Base-by-base conservation (phyloP, 2,329 filamentous ascomycete genomes). In the Trichophyton mentagrophytes region DNA sequence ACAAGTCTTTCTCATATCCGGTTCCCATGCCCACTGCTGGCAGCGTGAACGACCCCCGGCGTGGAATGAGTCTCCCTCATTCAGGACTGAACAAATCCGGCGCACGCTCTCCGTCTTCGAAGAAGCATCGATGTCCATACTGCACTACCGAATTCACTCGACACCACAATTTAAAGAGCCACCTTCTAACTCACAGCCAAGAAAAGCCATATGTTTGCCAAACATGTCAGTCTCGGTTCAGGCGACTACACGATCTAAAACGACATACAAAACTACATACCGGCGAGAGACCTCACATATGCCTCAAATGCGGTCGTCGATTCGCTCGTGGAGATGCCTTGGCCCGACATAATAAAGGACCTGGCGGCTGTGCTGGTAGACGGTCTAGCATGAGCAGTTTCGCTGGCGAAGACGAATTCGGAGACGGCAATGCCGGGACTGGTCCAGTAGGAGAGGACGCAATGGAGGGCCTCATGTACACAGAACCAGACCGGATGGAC, bases 161-260 rank as follows among this genome's bases (percentile, higher is more conserved):
- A 51, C 93, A 97, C 71, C 93, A 97, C 72, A 97, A 99, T 69
- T 82, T 97, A 30, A 99, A 97, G 77, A 96, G 90, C 67, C 93
- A 99, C 76, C 82, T 99, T 61, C 83, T 99, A 71, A 97, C 93
- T 0, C 93, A 97, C 74, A 96, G 91, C 69, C 92, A 99, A 78
- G 93, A 99, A 74, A 99, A 99, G 75, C 93, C 93, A 0, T 99
- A 93, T 70, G 84, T 93, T 30, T 99, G 93, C 71, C 86, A 89
- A 64, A 90, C 89, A n/a, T 99, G 93, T 72, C 84, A 92, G 67
- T 89, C 93, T 73, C 85, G 92, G 59, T 99, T 99, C 74, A 84
- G 93, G 60, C 85, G 93, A 65, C 79, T 97, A 58, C 93, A 99
- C 71, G 93, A 99, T 70, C 76, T 99, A 66, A 99, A 99, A 77